Evolutionary conservation across 2,329 filamentous ascomycete genomes (phyloP).

Genomic region (Curvularia verruculosa): DNA sequence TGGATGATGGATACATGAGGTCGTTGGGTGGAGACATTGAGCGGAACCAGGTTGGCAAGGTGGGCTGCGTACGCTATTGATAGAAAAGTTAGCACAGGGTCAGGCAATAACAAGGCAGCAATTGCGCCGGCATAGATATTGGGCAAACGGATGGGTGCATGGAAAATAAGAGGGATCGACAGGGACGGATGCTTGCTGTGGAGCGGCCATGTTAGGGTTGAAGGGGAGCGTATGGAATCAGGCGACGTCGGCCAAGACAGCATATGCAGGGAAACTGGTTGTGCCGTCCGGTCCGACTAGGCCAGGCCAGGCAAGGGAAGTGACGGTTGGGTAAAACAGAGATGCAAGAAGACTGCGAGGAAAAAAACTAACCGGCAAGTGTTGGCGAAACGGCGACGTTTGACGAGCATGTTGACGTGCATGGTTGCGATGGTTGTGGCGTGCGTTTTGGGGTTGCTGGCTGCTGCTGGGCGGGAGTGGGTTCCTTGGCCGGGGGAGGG

Average conservation of each 20-base stretch:
- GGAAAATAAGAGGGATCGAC: slow-evolving; percentile 25
- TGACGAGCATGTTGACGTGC: slow-evolving; percentile 4
- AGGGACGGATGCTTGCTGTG: slow-evolving; percentile 22
- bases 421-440: background rate
- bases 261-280: slow-evolving; percentile 30
- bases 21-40: slow-evolving; percentile 37
- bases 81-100: slow-evolving; percentile 28
- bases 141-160: slow-evolving; percentile 15
- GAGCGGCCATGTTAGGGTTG: slow-evolving; percentile 11
- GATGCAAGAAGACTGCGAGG: slow-evolving; percentile 8
- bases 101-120: slow-evolving; percentile 15
- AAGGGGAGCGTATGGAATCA: slow-evolving; percentile 11
- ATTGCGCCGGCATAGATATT: background rate
- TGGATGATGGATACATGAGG: slow-evolving; percentile 36
- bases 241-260: slow-evolving; percentile 23
- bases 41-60: slow-evolving; percentile 47
- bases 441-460: slow-evolving; percentile 13
- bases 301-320: slow-evolving; percentile 17
- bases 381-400: slow-evolving; percentile 23
- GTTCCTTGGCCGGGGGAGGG: slow-evolving; percentile 46
- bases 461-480: slow-evolving; percentile 17
- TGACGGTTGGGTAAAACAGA: slow-evolving; percentile 18
- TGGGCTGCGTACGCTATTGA: slow-evolving; percentile 43
- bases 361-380: slow-evolving; percentile 37
- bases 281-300: slow-evolving; percentile 20